phyloP scores from a whole-genome alignment of 768 basidiomycete species.

The Daedaleopsis nitida region DNA sequence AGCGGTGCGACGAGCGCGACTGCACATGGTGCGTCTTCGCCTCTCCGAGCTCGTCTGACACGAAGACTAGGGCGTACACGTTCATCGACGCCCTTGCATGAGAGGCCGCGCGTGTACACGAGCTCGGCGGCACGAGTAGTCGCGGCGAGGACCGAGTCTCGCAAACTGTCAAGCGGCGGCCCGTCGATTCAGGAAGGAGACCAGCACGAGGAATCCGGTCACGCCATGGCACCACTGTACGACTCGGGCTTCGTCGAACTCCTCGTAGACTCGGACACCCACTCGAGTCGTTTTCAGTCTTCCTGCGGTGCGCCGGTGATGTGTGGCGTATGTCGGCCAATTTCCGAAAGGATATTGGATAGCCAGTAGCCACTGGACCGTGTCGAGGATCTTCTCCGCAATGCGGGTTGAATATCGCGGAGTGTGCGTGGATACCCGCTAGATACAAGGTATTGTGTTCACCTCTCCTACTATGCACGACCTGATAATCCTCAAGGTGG shows the following conservation, averaged over 20 bases:
- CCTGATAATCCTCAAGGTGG: too few species aligned
- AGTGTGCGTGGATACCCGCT: constrained; percentile 49
- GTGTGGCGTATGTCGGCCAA: constrained; percentile 36
- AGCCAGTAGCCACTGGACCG: constrained; percentile 49
- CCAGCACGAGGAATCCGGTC: constrained; percentile 48
- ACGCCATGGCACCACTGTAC: constrained; percentile 70
- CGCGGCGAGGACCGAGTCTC: constrained; percentile 33
- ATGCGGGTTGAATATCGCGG: constrained; percentile 38
- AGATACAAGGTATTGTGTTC: too few species aligned
- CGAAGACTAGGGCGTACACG: constrained; percentile 54
- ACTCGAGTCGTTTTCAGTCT: constrained; percentile 5
- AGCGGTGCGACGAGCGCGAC: neutral
- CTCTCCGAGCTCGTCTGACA: constrained; percentile 44
- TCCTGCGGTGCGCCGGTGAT: constrained; percentile 7
- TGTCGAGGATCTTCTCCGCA: constrained; percentile 42
- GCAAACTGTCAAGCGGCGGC: constrained; percentile 25
- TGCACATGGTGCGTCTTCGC: neutral
- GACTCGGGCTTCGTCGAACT: constrained; percentile 39
- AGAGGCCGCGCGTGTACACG: constrained; percentile 50
- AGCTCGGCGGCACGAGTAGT: constrained; percentile 42
- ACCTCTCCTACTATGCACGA: too few species aligned
- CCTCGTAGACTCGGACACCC: constrained; percentile 9
- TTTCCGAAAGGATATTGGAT: constrained; percentile 51
- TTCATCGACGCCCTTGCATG: constrained; percentile 58
- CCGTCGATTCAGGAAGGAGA: constrained; percentile 45